Evolutionary conservation across 805 yeast species (phyloP).

Genomic region (Kluyveromyces dobzhanskii): DNA sequence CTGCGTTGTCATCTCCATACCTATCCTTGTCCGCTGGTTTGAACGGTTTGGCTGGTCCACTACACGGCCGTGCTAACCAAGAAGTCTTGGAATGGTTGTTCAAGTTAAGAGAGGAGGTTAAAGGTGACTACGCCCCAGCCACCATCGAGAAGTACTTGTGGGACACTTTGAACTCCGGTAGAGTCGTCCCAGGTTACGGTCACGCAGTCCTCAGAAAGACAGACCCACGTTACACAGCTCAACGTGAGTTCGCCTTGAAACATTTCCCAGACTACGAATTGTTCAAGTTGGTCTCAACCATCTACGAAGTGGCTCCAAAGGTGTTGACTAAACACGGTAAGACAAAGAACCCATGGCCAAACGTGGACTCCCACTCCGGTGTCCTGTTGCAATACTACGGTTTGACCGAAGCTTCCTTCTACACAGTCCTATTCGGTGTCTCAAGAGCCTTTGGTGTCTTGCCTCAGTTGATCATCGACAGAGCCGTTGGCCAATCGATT

Average conservation of each 20-base stretch:
- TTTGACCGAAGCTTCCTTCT: constrained; percentile 70
- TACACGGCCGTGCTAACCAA: constrained; percentile 81
- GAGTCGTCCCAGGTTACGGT: constrained; percentile 84
- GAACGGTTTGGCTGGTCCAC: constrained; percentile 79
- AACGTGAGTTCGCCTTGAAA: constrained; percentile 69
- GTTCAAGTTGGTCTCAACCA: constrained; percentile 69
- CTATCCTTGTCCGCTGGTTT: constrained; percentile 71
- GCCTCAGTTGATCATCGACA: constrained; percentile 77
- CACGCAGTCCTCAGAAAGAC: constrained; percentile 81
- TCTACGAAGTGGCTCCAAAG: constrained; percentile 75
- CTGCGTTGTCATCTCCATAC: constrained; percentile 71
- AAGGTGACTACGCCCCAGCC: constrained; percentile 60
- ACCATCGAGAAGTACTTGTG: constrained; percentile 63
- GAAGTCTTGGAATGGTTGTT: constrained; percentile 78
- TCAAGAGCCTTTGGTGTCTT: constrained; percentile 81
- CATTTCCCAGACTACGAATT: constrained; percentile 74
- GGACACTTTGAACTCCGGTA: constrained; percentile 60
- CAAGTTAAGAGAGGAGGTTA: constrained; percentile 48
- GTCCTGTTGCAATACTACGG: constrained; percentile 81
- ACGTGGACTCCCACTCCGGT: constrained; percentile 84
- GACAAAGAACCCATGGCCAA: constrained; percentile 92
- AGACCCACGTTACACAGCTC: constrained; percentile 82
- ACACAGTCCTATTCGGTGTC: constrained; percentile 81
- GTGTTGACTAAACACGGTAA: constrained; percentile 79
- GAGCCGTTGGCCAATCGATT: constrained; percentile 74